phyloP scores from a whole-genome alignment of 805 yeast genomes.

The Saturnispora serradocipensis region DNA sequence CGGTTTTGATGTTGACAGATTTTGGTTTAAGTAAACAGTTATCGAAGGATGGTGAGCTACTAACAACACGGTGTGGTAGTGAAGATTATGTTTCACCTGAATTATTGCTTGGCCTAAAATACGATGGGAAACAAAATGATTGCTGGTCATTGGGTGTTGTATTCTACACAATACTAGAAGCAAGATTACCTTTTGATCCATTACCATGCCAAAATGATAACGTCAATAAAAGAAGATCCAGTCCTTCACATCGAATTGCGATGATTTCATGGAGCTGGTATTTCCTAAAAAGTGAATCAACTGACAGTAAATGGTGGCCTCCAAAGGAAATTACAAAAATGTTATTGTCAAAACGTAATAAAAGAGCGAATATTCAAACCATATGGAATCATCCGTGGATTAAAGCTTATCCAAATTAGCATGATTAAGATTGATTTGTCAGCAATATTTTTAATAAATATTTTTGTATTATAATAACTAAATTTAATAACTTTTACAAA shows the following conservation, averaged over 20 bases:
- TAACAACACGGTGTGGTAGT: slow-evolving; percentile 89
- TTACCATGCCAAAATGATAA: slow-evolving; percentile 47
- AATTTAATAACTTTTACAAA: background rate
- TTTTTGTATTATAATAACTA: background rate
- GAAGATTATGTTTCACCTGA: slow-evolving; percentile 97
- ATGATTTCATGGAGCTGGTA: slow-evolving; percentile 89
- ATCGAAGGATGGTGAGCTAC: slow-evolving; percentile 47
- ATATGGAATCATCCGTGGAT: slow-evolving; percentile 27
- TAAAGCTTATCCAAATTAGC: slow-evolving; percentile 2
- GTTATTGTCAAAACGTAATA: slow-evolving; percentile 38
- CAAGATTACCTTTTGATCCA: slow-evolving; percentile 85
- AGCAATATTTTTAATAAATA: background rate
- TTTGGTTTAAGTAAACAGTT: slow-evolving; percentile 78
- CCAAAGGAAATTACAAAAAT: slow-evolving; percentile 44
- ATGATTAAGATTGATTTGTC: background rate
- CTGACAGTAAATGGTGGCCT: slow-evolving; percentile 17
- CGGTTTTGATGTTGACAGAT: slow-evolving; percentile 61
- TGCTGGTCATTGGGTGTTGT: slow-evolving; percentile 94
- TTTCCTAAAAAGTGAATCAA: slow-evolving; percentile 29
- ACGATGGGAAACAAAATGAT: slow-evolving; percentile 87
- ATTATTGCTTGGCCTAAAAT: slow-evolving; percentile 77
- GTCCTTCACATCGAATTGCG: slow-evolving; percentile 83
- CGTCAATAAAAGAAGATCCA: slow-evolving; percentile 38
- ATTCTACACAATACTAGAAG: slow-evolving; percentile 76
- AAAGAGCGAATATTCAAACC: slow-evolving; percentile 10